Base-by-base conservation (phyloP, 2,329 filamentous ascomycete species). In the Sporothrix variecibatus region DNA sequence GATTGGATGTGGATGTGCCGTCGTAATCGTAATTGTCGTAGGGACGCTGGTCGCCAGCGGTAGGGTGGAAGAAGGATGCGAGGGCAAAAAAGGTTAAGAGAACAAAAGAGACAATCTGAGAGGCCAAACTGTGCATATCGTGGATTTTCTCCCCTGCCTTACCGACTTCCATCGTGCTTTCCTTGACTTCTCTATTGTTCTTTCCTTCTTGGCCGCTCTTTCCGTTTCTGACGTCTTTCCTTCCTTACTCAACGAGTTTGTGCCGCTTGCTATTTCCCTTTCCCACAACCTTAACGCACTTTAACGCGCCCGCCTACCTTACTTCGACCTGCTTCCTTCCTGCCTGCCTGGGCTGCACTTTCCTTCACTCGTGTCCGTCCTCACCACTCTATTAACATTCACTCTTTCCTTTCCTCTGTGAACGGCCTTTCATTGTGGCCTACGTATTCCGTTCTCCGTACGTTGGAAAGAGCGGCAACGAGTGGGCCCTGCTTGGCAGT, bases 401-500 rank as follows among this genome's bases (percentile, higher is more conserved):
- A 3, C 34, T 34, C 34, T 34, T 34, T 34, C 23, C 58, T 72
- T 28, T 67, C 49, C 56, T 51, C 40, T 38, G n/a, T 31, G 56
- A 60, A 65, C 34, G 17, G 20, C 67, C 38, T 58, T 53, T 12
- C n/a, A n/a, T 60, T 65, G 53, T 72, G 17, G 43, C 28, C 46
- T 68, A 40, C 34, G 12, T 51, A 67, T 69, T 40, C 38, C 62
- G 11, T 69, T 62, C 46, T 34, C 46, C 28, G 67, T 69, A 40
- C 38, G 58, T 71, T 71, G 67, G 72, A 71, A 70, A 34, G 64
- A 72, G 60, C 73, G 73, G 73, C 68, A 74, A 40, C 68, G 58
- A 67, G 73, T 74, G 73, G 73, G 68, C 28, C 73, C 3, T 6
- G 8, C 69, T 74, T 74, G 73, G 68, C 69, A 71, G 60, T 17